phyloP scores from a whole-genome alignment of 202 grass and related monocot genomes.

The Schoenoplectus triqueter region DNA sequence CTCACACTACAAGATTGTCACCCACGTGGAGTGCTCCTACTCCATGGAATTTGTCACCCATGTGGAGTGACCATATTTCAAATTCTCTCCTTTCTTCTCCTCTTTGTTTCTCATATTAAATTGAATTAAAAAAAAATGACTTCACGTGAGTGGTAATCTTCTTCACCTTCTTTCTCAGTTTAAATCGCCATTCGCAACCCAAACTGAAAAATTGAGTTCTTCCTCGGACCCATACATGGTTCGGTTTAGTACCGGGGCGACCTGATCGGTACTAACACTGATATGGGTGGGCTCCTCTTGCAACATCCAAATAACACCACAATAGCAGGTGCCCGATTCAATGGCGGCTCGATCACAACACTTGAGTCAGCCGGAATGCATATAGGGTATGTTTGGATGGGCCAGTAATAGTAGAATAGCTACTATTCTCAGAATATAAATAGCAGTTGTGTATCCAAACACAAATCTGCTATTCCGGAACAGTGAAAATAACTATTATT shows the following conservation, averaged over 20 bases:
- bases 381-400: too few relatives aligned
- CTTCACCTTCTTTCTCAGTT: slow-evolving; percentile 44
- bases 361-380: slow-evolving; percentile 45
- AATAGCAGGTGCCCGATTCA: slow-evolving; percentile 42
- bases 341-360: neutral
- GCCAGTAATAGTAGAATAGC: too few relatives aligned
- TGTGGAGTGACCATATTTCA: too few relatives aligned
- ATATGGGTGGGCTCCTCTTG: slow-evolving; percentile 51
- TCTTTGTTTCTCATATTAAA: neutral
- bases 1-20: too few relatives aligned
- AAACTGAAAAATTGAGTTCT: slow-evolving; percentile 66
- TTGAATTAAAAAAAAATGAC: too few relatives aligned
- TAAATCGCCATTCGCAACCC: slow-evolving; percentile 65
- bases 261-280: slow-evolving; percentile 40
- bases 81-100: neutral
- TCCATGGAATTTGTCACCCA: too few relatives aligned
- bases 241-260: slow-evolving; percentile 57
- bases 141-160: neutral
- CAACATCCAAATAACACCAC: slow-evolving; percentile 64
- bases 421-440: too few relatives aligned
- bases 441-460: too few relatives aligned
- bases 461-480: too few relatives aligned
- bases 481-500: too few relatives aligned
- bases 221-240: slow-evolving; percentile 55
- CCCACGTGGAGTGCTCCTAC: too few relatives aligned